phyloP scores from a whole-genome alignment of 331 rosid genomes.

The Cydonia oblonga region DNA sequence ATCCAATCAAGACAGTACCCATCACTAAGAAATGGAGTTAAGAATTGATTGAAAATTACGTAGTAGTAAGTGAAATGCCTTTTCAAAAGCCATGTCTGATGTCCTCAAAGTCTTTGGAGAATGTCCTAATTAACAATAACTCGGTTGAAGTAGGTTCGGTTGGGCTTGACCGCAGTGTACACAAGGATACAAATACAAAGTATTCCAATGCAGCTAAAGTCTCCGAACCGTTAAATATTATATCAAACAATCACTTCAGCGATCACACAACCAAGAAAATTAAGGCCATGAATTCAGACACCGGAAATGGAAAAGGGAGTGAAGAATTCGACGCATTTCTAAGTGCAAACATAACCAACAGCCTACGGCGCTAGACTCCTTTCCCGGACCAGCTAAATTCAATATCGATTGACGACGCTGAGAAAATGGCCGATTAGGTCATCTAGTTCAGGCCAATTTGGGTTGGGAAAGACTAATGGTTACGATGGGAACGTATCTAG shows the following conservation, averaged over 20 bases:
- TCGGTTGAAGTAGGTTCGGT: slow-evolving; percentile 12
- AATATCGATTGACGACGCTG: not conserved
- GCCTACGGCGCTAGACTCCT: not conserved
- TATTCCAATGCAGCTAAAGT: not conserved
- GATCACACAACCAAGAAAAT: not conserved
- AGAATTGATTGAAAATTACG: too few species aligned
- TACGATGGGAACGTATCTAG: too few species aligned
- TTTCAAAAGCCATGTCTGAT: not conserved
- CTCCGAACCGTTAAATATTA: not conserved
- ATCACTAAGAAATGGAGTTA: too few species aligned
- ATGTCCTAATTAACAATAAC: not conserved
- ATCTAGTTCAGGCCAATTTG: not conserved
- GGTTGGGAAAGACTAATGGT: not conserved
- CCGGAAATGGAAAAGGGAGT: not conserved
- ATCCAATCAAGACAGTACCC: too few species aligned
- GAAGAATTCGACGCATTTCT: not conserved
- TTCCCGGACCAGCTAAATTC: not conserved
- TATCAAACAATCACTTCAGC: not conserved
- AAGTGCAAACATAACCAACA: not conserved
- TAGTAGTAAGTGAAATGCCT: too few species aligned
- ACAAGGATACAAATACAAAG: not conserved
- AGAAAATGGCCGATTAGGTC: not conserved
- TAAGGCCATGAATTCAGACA: not conserved
- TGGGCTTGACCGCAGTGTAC: slow-evolving; percentile 12
- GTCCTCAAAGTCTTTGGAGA: not conserved